phyloP scores from a whole-genome alignment of 73 alveolate genomes.

The Paramecium sexaurelia region DNA sequence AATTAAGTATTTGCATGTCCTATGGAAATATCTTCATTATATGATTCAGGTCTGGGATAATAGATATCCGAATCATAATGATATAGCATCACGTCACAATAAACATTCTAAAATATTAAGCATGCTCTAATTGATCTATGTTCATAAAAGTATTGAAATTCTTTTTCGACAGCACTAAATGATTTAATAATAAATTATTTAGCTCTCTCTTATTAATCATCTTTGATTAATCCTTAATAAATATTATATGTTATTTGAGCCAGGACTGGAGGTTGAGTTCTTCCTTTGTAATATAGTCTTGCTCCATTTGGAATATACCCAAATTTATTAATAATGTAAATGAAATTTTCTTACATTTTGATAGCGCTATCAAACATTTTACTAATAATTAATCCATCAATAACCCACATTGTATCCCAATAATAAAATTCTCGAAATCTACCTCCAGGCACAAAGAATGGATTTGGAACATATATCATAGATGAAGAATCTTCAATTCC shows the following conservation, averaged over 20 bases:
- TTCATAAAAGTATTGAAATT: conserved; percentile 17
- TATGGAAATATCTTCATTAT: conserved; percentile 8
- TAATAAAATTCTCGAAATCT: conserved; percentile 36
- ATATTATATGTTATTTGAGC: not conserved
- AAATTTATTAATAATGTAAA: not conserved
- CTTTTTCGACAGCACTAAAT: not conserved
- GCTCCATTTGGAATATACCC: conserved; percentile 58
- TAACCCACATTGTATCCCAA: conserved; percentile 60
- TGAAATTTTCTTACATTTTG: conserved; percentile 37
- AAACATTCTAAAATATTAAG: not conserved
- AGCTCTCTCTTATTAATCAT: conserved; percentile 22
- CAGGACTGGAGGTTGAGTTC: not conserved
- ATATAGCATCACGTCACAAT: not conserved
- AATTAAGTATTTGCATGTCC: not conserved
- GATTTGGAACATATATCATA: not conserved
- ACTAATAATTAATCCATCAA: not conserved
- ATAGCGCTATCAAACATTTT: conserved; percentile 41
- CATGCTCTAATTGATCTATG: conserved; percentile 4
- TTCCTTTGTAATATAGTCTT: conserved; percentile 1
- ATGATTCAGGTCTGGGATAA: conserved; percentile 56
- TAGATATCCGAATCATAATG: conserved; percentile 1
- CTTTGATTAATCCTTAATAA: not conserved
- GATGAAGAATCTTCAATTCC: conserved; percentile 11
- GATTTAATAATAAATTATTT: not conserved
- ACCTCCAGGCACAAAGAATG: conserved; percentile 54